phyloP scores from a whole-genome alignment of 2,329 filamentous ascomycete species.

The Clonostachys byssicola region DNA sequence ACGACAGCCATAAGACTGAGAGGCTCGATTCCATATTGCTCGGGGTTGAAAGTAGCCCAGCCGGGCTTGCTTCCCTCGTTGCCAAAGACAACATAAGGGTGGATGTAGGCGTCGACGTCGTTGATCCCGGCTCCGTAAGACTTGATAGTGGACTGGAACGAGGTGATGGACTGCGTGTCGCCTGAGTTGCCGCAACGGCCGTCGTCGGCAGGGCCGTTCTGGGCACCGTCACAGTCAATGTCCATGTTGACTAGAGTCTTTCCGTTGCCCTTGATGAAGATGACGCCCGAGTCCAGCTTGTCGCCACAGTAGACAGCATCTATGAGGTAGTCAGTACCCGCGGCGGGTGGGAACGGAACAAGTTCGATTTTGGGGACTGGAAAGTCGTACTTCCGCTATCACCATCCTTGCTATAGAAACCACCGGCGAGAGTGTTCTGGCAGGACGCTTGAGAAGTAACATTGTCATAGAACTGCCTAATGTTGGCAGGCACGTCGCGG shows the following conservation, averaged over 20 bases:
- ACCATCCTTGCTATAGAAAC: constrained; percentile 32
- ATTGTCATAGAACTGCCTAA: constrained; percentile 32
- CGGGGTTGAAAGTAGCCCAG: constrained; percentile 33
- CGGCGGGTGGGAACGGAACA: background rate
- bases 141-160: constrained; percentile 34
- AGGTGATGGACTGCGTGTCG: constrained; percentile 42
- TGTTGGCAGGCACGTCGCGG: constrained; percentile 33
- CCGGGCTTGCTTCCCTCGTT: constrained; percentile 29
- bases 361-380: too few species aligned
- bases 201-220: constrained; percentile 30
- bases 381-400: constrained; percentile 1
- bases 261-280: constrained; percentile 41
- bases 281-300: constrained; percentile 28
- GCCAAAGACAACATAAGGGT: constrained; percentile 50
- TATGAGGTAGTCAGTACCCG: constrained; percentile 2
- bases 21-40: constrained; percentile 36
- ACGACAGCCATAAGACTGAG: constrained; percentile 52
- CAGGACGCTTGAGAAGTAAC: constrained; percentile 30
- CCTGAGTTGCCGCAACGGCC: constrained; percentile 33
- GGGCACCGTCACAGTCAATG: constrained; percentile 52
- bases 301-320: constrained; percentile 42
- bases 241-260: constrained; percentile 49
- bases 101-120: constrained; percentile 45
- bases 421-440: constrained; percentile 25
- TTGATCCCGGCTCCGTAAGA: constrained; percentile 24